Conservation (phyloP, 345 rosid genomes). For the Laguncularia racemosa region DNA sequence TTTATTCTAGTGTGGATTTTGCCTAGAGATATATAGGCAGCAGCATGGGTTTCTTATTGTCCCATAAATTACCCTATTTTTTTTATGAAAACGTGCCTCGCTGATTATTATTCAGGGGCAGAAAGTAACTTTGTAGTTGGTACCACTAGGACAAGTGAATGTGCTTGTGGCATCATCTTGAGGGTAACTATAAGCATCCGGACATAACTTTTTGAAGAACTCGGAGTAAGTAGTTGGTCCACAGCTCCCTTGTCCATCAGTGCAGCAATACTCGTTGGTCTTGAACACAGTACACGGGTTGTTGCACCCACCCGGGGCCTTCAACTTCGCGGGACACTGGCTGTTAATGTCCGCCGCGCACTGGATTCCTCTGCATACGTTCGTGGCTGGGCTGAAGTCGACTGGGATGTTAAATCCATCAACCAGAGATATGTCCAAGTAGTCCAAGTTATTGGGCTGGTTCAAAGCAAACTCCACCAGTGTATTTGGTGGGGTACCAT, state of each 20-base stretch:
- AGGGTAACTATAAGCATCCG: conserved; percentile 16
- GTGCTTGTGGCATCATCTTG: conserved; percentile 10
- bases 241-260: conserved; percentile 4
- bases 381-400: conserved; percentile 12
- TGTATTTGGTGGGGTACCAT: conserved; percentile 15
- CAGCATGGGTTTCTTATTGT: no score
- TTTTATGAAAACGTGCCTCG: no score
- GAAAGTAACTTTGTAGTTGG: conserved; percentile 17
- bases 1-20: no score
- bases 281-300: conserved; percentile 22
- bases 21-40: no score
- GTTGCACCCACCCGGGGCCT: conserved; percentile 15
- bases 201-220: conserved; percentile 12
- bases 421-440: conserved; percentile 14
- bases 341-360: conserved; percentile 11
- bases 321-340: conserved; percentile 12
- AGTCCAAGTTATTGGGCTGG: conserved; percentile 12
- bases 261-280: conserved; percentile 16
- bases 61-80: no score
- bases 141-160: conserved; percentile 17
- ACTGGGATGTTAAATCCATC: conserved; percentile 22
- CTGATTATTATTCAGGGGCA: conserved; percentile 12
- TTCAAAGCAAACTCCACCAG: conserved; percentile 14
- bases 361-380: conserved; percentile 2
- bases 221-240: conserved; percentile 3